Base-by-base conservation (phyloP, 1,284 basidiomycete genomes). In the Thecaphora thlaspeos region DNA sequence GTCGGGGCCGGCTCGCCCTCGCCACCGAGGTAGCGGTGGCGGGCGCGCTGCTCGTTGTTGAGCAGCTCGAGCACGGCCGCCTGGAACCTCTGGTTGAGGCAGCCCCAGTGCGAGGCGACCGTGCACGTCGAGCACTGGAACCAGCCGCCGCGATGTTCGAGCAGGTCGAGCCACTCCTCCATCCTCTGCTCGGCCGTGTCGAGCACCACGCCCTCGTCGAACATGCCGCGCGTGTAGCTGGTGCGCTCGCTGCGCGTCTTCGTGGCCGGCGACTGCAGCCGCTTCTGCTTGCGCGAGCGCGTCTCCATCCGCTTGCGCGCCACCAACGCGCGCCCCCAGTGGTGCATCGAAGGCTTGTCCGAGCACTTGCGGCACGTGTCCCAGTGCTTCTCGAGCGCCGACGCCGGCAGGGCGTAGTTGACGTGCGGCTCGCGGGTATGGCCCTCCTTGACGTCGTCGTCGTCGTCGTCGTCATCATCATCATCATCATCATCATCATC, bases 81-180 rank as follows among this genome's bases (percentile, higher is more conserved):
- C 37, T 62, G 61, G 21, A 51, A 41, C 21, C 47, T 47, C 14
- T n/a, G 17, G 12, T 51, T 48, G 22, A 67, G 51, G 41, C 68
- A 70, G 44, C 59, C 65, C 58, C 61, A 68, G 41, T 70, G 68
- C 51, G 55, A 62, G 10, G 58, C 49, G 19, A 58, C 61, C 21
- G 59, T 51, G 50, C 68, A 70, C 0, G 51, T 59, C 26, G 50
- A 52, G 47, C 68, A 70, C 22, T 60, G 47, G 43, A 70, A 50
- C 68, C 68, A 70, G 24, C 65, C 68, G 18, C 52, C 68, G n/a
- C 48, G 51, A 21, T 60, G 49, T 19, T 62, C 51, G 46, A 70
- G 53, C 40, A 53, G 34, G 37, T 57, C 54, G 42, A 54, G 39
- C 60, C 57, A 57, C 38, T 66, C 62, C 12, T 60, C 46, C 19